phyloP scores from a whole-genome alignment of 2,329 filamentous ascomycete species.

The Tolypocladium pustulatum region DNA sequence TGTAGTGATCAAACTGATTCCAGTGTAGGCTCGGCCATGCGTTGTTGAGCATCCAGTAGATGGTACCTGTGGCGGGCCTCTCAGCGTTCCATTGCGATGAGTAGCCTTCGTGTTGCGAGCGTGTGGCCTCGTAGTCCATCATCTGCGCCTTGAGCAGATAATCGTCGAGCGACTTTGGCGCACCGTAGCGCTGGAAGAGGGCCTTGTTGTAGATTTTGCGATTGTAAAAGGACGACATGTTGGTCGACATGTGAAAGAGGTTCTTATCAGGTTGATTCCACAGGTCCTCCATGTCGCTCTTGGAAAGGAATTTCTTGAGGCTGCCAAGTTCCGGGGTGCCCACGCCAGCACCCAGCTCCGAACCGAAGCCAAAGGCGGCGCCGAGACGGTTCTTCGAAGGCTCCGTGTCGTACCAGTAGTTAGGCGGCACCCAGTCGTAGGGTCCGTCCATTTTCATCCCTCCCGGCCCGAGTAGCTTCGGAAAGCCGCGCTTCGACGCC shows the following conservation, averaged over 20 bases:
- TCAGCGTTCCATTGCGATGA: constrained; percentile 36
- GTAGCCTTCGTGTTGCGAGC: constrained; percentile 48
- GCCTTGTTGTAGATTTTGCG: constrained; percentile 48
- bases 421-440: constrained; percentile 56
- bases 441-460: constrained; percentile 59
- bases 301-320: constrained; percentile 41
- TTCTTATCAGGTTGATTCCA: constrained; percentile 43
- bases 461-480: constrained; percentile 38
- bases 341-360: constrained; percentile 50
- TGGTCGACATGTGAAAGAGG: constrained; percentile 50
- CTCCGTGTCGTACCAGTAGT: constrained; percentile 48
- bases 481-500: constrained; percentile 43
- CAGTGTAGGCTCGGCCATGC: constrained; percentile 57
- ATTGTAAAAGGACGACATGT: constrained; percentile 42
- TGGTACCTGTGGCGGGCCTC: constrained; percentile 45
- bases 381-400: constrained; percentile 30
- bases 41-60: constrained; percentile 60
- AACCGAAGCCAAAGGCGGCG: constrained; percentile 52
- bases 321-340: constrained; percentile 49
- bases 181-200: constrained; percentile 39
- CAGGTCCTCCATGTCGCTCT: constrained; percentile 39
- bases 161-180: constrained; percentile 39
- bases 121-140: constrained; percentile 53
- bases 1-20: constrained; percentile 54
- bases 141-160: constrained; percentile 51